These are phyloP conservation scores for Serpula lacrymans DNA, from an alignment of 768 basidiomycete species.

Conservation along the genomic window DNA sequence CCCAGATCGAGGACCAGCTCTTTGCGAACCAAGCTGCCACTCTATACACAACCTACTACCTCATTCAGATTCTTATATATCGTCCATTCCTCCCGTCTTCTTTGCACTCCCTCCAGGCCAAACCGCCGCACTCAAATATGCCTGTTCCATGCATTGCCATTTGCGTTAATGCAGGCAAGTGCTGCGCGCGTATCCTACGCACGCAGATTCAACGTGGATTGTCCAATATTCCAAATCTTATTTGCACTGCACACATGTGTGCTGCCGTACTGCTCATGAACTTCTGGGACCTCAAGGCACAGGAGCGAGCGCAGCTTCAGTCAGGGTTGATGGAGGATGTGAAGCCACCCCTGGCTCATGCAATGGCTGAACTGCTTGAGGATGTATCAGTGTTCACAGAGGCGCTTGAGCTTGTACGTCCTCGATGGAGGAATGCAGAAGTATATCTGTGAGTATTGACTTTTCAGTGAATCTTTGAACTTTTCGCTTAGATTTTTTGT, in stretches of 20 bases:
- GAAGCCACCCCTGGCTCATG: constrained; percentile 24
- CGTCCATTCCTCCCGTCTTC: constrained; percentile 60
- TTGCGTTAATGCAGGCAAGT: constrained; percentile 59
- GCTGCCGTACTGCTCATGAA: constrained; percentile 52
- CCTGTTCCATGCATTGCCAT: constrained; percentile 52
- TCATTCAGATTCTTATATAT: constrained; percentile 63
- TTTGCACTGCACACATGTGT: constrained; percentile 45
- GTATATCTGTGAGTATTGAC: constrained; percentile 32
- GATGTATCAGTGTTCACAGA: constrained; percentile 24
- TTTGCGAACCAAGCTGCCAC: constrained; percentile 57
- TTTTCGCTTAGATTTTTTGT: constrained; percentile 32
- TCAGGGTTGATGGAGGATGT: constrained; percentile 20
- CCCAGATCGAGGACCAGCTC: constrained; percentile 41
- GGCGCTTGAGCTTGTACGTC: constrained; percentile 22
- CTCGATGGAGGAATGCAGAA: constrained; percentile 31
- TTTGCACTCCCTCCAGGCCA: constrained; percentile 18
- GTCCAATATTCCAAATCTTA: constrained; percentile 40
- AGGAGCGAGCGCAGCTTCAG: constrained; percentile 34
- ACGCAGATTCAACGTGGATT: constrained; percentile 43
- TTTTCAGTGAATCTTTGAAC: constrained; percentile 9
- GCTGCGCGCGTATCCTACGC: constrained; percentile 59
- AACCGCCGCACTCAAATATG: constrained; percentile 26
- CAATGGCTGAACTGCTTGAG: constrained; percentile 30
- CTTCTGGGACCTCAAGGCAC: constrained; percentile 55
- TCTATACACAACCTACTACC: constrained; percentile 57